phyloP scores from a whole-genome alignment of 257 asterid species.

The Solanum infundibuliforme region DNA sequence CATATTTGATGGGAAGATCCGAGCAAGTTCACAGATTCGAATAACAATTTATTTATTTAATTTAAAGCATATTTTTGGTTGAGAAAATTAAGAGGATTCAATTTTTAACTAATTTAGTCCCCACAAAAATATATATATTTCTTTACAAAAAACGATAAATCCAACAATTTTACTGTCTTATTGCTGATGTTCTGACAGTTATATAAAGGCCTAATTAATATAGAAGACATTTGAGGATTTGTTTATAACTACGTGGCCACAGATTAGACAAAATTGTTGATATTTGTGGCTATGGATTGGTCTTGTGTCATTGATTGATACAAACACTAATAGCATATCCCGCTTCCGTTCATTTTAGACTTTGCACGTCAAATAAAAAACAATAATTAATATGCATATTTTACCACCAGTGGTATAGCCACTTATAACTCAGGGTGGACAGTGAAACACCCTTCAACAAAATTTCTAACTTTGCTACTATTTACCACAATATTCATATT shows the following conservation, averaged over 20 bases:
- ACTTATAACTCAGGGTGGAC: too few relatives aligned
- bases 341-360: not conserved
- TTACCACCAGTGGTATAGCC: not conserved
- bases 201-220: not conserved
- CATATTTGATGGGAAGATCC: not conserved
- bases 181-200: not conserved
- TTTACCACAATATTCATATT: not conserved
- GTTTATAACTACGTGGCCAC: not conserved
- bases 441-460: rapidly evolving
- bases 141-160: not conserved
- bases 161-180: not conserved
- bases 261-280: not conserved
- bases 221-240: not conserved
- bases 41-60: not conserved
- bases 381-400: not conserved
- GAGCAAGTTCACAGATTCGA: not conserved
- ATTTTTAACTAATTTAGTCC: not conserved
- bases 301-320: not conserved
- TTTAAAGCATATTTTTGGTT: not conserved
- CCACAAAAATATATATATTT: not conserved
- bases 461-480: too few relatives aligned
- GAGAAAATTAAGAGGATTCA: not conserved
- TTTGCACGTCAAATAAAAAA: too few relatives aligned
- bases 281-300: not conserved
- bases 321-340: not conserved